Conservation (phyloP, 768 basidiomycete species). For the Tylopilus plumbeoviolaceoides region DNA sequence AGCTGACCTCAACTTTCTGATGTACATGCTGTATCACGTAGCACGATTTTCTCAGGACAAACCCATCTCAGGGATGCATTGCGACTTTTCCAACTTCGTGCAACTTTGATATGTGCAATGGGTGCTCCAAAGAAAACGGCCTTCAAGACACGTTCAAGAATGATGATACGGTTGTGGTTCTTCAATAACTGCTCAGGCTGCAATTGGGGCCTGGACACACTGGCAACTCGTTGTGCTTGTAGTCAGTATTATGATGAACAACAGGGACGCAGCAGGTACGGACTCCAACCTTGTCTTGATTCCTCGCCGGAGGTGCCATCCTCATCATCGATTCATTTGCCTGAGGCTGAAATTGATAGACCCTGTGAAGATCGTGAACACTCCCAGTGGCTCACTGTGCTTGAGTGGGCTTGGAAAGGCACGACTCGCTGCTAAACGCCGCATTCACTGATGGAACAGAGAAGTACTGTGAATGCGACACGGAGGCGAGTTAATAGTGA, state of each 20-base stretch:
- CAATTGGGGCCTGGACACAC: constrained; percentile 1
- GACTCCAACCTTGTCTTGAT: neutral
- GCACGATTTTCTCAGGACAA: neutral
- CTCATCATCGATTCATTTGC: neutral
- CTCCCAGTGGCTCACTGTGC: neutral
- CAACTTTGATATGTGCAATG: neutral
- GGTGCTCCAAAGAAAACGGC: neutral
- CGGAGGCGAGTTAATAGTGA: neutral
- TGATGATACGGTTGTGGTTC: neutral
- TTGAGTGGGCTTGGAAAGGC: neutral
- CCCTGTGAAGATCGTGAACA: neutral
- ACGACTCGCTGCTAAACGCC: neutral
- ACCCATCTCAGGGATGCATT: neutral
- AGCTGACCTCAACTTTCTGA: neutral
- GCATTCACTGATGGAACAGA: neutral
- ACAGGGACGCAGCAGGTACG: neutral
- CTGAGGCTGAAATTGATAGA: neutral
- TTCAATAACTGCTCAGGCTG: neutral
- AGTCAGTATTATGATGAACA: neutral
- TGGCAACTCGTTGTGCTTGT: neutral
- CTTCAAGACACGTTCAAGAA: neutral
- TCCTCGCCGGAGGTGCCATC: neutral
- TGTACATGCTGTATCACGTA: neutral
- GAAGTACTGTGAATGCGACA: neutral
- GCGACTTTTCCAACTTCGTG: neutral